Evolutionary conservation across 805 yeast species (phyloP), one percentile per base, ranked within the genome.

Genomic region (Candida piceae): DNA sequence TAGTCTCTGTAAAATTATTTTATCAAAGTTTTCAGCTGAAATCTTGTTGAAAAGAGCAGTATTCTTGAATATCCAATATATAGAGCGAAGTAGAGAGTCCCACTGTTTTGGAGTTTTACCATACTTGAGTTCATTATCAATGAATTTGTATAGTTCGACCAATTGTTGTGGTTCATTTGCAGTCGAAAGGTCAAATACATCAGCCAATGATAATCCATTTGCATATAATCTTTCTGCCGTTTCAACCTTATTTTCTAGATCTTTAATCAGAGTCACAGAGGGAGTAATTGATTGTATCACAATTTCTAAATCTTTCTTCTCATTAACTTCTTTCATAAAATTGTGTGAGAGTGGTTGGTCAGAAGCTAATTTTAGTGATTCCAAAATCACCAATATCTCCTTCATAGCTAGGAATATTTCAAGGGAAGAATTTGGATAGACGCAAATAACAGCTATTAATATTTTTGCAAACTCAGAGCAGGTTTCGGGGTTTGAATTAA

Each of bases 211-310:
- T 4, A 58, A 32, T 7, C 45, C 51, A 32, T 50, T 58, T 1
- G 53, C 48, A 29, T 47, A 49, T 8, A 60, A 36, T 18, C 59
- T 37, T 39, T 58, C 58, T 10, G 52, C 58, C 8, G 53, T 45
- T 29, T 55, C 57, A 17, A 60, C 52, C n/a, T 41, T 38, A 20
- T 45, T 45, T 4, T 40, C 32, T 18, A 56, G 36, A 1, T 29
- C 31, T 16, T 45, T 34, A 6, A 57, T 32, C 7, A 50, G 28
- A 1, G 35, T 10, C 7, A 31, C 26, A n/a, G 57, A 38, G 15
- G 55, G 58, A 3, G 16, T 23, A 4, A 47, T 33, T 0, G 17
- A 20, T 12, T 30, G 24, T 8, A 15, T 28, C 27, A 36, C 32
- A 10, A 38, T 41, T 3, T 34, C 26, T 3, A 48, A 28, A 7